Percentiles rank a stretch among this genome's conserved stretches.
Evolutionary conservation across 2,329 filamentous ascomycete species (phyloP).

Genomic region (Juglanconis sp.): DNA sequence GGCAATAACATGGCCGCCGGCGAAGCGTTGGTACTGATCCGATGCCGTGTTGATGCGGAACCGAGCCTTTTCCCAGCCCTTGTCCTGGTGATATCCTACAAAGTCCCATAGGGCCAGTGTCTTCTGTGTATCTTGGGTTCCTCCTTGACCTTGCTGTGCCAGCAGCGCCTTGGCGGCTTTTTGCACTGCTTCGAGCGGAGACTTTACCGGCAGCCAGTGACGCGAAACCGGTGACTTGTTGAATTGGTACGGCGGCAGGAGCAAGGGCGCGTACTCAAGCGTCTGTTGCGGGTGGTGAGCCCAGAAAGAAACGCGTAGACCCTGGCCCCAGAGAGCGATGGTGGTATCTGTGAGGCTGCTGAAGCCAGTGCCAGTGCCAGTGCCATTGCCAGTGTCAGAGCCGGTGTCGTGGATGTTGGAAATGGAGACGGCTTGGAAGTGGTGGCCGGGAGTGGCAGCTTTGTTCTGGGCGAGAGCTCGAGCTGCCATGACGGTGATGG

Average conservation of each 20-base stretch:
- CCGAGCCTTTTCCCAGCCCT: constrained; percentile 19
- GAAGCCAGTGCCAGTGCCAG: too few relatives aligned
- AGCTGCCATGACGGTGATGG: constrained; percentile 31
- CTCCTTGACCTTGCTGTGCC: background rate
- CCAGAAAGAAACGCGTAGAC: constrained; percentile 36
- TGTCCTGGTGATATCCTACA: constrained; percentile 18
- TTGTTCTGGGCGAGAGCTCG: constrained; percentile 20
- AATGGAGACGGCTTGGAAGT: constrained; percentile 25
- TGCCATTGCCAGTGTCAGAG: too few relatives aligned
- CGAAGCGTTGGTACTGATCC: constrained; percentile 30
- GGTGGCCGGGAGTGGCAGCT: background rate
- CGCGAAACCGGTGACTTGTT: constrained; percentile 27
- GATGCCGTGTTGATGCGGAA: constrained; percentile 41
- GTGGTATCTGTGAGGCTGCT: constrained; percentile 25
- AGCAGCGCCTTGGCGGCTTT: constrained; percentile 11
- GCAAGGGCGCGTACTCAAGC: constrained; percentile 19
- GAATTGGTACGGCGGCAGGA: constrained; percentile 42
- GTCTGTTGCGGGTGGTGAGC: constrained; percentile 29
- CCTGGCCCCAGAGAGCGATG: constrained; percentile 37
- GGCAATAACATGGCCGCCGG: constrained; percentile 38
- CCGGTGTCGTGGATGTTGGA: too few relatives aligned
- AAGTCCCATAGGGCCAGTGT: constrained; percentile 5
- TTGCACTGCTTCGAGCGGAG: background rate
- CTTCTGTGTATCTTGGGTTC: background rate
- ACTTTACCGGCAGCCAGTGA: constrained; percentile 34